Base-by-base conservation (phyloP, 208 protist genomes). In the Trypanosoma scelopori region DNA sequence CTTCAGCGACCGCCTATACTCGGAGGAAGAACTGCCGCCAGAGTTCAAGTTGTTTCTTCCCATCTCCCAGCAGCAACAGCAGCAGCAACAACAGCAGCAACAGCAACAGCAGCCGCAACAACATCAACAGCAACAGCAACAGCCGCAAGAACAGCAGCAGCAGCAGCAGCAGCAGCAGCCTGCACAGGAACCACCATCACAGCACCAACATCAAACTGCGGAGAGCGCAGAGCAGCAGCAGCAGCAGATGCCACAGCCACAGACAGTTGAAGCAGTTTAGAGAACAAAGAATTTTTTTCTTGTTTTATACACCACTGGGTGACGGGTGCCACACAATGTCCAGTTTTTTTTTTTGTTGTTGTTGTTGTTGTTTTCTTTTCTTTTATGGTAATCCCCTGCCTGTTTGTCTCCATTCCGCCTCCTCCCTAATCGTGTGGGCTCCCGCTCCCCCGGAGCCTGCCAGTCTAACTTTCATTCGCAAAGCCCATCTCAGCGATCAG, bases 31-130 rank as follows among this genome's bases (percentile, higher is more conserved):
- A 73, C 89, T 99, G 23, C 98, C 98, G 9, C 89, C 97, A 50
- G 98, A 99, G 88, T 99, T 99, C 85, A 99, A 98, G 83, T 84
- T 99, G 23, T 98, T 98, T 76, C 69, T 98, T n/a, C 96, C 97
- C 27, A 93, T 98, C 47, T 71, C 85, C 35, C 87, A 95, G 74
- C 79, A 93, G 62, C 72, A 62, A 13, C 78, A 79, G 45, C 55
- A 72, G 41, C 61, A 78, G 52, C 55, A 76, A n/a, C 56, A 53
- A 22, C 61, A 70, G 20, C 62, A 75, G 37, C 55, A 63, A 42
- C 47, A 46, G 25, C 22, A 58, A 9, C 39, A 50, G 16, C 69
- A 70, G 18, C 25, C 46, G 22, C 47, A 71, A 28, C 43, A 74
- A 47, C 35, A 65, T n/a, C 55, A 62, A 37, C 66, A 72, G 53